phyloP scores from a whole-genome alignment of 139 green algal genomes.

The Picochlorum sp. region DNA sequence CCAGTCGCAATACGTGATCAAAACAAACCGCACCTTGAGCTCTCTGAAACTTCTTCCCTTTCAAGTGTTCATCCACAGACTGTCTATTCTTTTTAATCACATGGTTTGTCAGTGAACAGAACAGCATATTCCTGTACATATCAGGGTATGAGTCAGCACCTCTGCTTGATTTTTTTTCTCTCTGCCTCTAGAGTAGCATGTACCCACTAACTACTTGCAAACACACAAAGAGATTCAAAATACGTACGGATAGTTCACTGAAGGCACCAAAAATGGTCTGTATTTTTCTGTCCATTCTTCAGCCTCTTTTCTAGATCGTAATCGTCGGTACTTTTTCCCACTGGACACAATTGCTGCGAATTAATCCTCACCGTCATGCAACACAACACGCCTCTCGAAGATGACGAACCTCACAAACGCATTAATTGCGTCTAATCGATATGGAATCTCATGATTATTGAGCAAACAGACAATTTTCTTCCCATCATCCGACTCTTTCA shows the following conservation, averaged over 20 bases:
- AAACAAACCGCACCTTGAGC: conserved; percentile 39
- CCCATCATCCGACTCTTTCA: conserved; percentile 13
- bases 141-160: too few relatives aligned
- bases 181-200: neutral
- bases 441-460: conserved; percentile 26
- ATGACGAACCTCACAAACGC: conserved; percentile 25
- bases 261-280: conserved; percentile 62
- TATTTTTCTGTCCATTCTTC: conserved; percentile 45
- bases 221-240: neutral
- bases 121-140: conserved; percentile 51
- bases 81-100: conserved; percentile 54
- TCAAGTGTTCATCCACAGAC: conserved; percentile 59
- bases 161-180: too few relatives aligned
- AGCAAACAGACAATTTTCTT: conserved; percentile 22
- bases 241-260: conserved; percentile 63
- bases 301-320: conserved; percentile 12
- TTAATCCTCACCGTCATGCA: neutral
- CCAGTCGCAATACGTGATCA: neutral
- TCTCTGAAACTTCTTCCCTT: conserved; percentile 43
- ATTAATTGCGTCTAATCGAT: conserved; percentile 6
- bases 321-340: conserved; percentile 33
- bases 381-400: neutral
- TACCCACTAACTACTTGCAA: neutral
- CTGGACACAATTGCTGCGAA: conserved; percentile 8
- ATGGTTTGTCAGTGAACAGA: conserved; percentile 68